These are phyloP conservation scores for Protomyces gravidus DNA, from an alignment of 1,139 yeast genomes.

Conservation along the genomic window DNA sequence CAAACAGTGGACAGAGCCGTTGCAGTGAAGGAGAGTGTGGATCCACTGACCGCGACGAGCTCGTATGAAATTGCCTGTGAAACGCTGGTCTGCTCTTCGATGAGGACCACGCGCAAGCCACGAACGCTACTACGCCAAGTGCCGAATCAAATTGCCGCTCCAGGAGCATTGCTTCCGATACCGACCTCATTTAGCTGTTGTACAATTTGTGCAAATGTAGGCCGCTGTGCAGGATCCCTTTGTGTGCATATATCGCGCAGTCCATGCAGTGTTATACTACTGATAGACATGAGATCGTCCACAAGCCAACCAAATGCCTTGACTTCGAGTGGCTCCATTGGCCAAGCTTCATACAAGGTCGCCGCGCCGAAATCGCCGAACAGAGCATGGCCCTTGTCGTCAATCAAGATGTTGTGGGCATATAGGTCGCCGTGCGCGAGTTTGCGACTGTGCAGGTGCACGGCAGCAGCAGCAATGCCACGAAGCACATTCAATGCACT, in stretches of 20 bases:
- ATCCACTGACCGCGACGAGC: too few relatives aligned
- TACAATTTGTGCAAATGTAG: not conserved
- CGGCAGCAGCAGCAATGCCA: constrained; percentile 16
- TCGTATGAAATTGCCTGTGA: too few relatives aligned
- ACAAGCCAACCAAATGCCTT: constrained; percentile 16
- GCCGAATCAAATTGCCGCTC: too few relatives aligned
- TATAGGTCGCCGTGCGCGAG: constrained; percentile 18
- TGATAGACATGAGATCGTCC: constrained; percentile 8
- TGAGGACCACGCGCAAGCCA: too few relatives aligned
- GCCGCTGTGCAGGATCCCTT: not conserved
- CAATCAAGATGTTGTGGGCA: constrained; percentile 17
- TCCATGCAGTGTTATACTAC: not conserved
- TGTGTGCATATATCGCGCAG: not conserved
- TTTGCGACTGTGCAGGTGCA: constrained; percentile 4
- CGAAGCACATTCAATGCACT: not conserved
- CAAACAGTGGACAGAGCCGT: too few relatives aligned
- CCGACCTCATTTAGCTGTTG: too few relatives aligned
- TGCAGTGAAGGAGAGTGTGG: too few relatives aligned
- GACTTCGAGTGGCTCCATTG: constrained; percentile 4
- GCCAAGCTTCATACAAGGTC: constrained; percentile 7
- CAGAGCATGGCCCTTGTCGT: constrained; percentile 7
- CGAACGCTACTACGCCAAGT: too few relatives aligned
- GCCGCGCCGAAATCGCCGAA: constrained; percentile 26
- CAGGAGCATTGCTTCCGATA: too few relatives aligned
- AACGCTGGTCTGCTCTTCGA: too few relatives aligned